Evolutionary conservation across 352 stramenopile genomes (phyloP), one percentile per base, ranked within the genome.

Genomic region (Pythium aristosporum): DNA sequence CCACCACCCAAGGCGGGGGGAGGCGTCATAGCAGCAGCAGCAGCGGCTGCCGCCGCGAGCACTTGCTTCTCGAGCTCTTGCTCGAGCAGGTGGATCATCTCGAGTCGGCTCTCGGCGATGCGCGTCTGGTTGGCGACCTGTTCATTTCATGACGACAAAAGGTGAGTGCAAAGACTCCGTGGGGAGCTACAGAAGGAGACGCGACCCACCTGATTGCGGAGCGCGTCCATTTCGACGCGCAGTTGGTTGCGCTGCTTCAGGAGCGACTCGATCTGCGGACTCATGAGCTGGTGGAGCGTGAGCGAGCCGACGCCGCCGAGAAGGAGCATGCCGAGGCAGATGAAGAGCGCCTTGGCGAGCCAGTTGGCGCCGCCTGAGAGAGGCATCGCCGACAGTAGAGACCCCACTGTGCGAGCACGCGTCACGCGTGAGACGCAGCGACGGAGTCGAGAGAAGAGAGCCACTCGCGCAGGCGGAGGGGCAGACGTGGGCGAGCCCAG

Each of bases 51-150:
- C 2, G 46, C 80, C 46, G 82, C 61, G 5, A 89, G 69, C 2
- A 83, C 77, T 58, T 88, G 75, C 43, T 74, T 74, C 63, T 92
- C 80, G 25, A 92, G 72, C 61, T 89, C 75, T 20, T 79, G 77
- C 74, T 92, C 82, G 16, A 92, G 76, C 46, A 89, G 30, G 56
- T 91, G 80, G 51, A 91, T 88, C 51, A 74, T 91, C 51, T 89
- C 77, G 8, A 88, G 58, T 25, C 82, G 78, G 61, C 77, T 87
- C 30, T 87, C 75, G 2, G 82, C 80, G 48, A 92, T 75, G 34
- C 78, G 77, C 43, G 82, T 87, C 58, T 85, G 75, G 69, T 89
- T 92, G 21, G 82, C 80, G 48, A 89, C 58, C 78, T 88, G 18
- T 30, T 30, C 25, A 30, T 30, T 30, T 21, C 3, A 12, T 10